Conservation (phyloP, 805 yeast genomes). For the Wickerhamiella spandovensis region DNA sequence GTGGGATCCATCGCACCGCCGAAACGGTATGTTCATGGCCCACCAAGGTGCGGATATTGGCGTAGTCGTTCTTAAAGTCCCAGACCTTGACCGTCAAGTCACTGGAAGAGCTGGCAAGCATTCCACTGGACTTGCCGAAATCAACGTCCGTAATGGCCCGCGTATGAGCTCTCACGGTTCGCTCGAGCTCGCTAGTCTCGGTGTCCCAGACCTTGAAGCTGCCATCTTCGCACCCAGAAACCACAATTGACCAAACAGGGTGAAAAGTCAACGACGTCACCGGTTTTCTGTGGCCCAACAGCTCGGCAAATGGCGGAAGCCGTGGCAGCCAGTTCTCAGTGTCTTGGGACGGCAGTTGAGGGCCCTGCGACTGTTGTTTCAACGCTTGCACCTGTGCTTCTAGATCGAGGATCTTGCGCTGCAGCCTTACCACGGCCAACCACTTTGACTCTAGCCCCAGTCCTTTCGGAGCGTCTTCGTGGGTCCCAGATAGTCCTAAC, state of each 20-base stretch:
- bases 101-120: slow-evolving; percentile 37
- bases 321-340: slow-evolving; percentile 46
- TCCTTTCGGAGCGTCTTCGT: slow-evolving; percentile 8
- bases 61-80: slow-evolving; percentile 40
- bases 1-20: slow-evolving; percentile 36
- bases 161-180: slow-evolving; percentile 61
- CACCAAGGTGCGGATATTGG: slow-evolving; percentile 45
- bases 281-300: slow-evolving; percentile 45
- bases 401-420: slow-evolving; percentile 52
- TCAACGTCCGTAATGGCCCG: slow-evolving; percentile 46
- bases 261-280: slow-evolving; percentile 58
- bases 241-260: slow-evolving; percentile 53
- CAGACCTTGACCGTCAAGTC: slow-evolving; percentile 54
- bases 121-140: slow-evolving; percentile 35
- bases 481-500: slow-evolving; percentile 4
- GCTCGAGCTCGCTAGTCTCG: slow-evolving; percentile 48
- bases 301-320: slow-evolving; percentile 27
- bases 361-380: slow-evolving; percentile 23
- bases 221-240: slow-evolving; percentile 63
- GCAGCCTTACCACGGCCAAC: slow-evolving; percentile 72
- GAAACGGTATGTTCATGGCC: slow-evolving; percentile 89
- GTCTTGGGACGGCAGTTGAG: slow-evolving; percentile 19
- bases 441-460: slow-evolving; percentile 58
- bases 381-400: slow-evolving; percentile 45
- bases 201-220: slow-evolving; percentile 58